phyloP scores from a whole-genome alignment of 345 rosid genomes.

The Cardamine occulta region DNA sequence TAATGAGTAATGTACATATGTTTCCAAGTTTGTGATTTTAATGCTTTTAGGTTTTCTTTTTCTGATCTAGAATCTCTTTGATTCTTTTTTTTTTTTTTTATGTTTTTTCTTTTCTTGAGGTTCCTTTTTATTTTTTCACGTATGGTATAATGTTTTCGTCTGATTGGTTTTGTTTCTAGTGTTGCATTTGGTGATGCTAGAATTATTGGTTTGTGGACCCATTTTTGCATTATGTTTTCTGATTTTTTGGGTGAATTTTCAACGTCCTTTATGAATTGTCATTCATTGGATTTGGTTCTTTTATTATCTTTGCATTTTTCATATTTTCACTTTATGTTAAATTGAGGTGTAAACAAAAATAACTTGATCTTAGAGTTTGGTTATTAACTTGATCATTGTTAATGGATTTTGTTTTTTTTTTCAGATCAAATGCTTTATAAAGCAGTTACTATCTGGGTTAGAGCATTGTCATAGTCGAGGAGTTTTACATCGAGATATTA shows the following conservation, averaged over 20 bases:
- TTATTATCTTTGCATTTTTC: background rate
- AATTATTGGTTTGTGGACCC: conserved; percentile 39
- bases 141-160: conserved; percentile 18
- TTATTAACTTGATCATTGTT: too few relatives aligned
- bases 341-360: background rate
- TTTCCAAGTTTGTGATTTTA: background rate
- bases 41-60: background rate
- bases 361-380: background rate
- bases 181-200: conserved; percentile 25
- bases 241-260: conserved; percentile 1
- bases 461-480: conserved; percentile 87
- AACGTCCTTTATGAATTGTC: conserved; percentile 9
- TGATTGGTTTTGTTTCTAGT: conserved; percentile 36
- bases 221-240: conserved; percentile 24
- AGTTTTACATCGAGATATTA: conserved; percentile 87
- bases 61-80: background rate
- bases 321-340: background rate
- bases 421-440: conserved; percentile 86
- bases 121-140: background rate
- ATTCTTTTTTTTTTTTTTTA: background rate
- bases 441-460: conserved; percentile 80
- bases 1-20: background rate
- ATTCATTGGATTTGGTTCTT: conserved; percentile 14
- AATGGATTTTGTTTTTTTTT: conserved; percentile 5
- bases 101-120: background rate